A percentile compares a stretch with the other conserved stretches of the same genome.
Conservation (phyloP, 768 basidiomycete genomes). For the Boletus bicolor region DNA sequence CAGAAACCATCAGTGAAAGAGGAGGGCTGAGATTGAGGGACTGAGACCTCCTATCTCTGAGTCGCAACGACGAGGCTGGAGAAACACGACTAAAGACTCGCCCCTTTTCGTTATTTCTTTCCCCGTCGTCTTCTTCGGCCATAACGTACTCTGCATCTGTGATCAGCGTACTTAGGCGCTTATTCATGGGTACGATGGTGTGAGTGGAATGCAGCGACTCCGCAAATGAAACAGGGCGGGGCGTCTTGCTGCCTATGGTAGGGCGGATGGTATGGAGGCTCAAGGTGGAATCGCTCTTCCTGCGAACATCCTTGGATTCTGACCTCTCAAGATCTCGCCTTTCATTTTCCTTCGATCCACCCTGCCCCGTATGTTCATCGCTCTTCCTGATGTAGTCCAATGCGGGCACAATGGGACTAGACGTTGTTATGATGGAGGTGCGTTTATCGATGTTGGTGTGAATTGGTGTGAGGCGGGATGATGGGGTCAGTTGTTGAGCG, state of each 20-base stretch:
- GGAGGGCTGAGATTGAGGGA: slow-evolving; percentile 52
- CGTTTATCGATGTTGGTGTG: slow-evolving; percentile 36
- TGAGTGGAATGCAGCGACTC: slow-evolving; percentile 73
- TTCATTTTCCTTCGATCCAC: slow-evolving; percentile 23
- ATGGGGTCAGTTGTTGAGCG: slow-evolving; percentile 13
- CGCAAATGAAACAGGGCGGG: slow-evolving; percentile 74
- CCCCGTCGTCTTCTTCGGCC: slow-evolving; percentile 55
- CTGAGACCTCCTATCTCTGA: slow-evolving; percentile 58
- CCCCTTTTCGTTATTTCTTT: slow-evolving; percentile 15
- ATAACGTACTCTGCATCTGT: slow-evolving; percentile 65
- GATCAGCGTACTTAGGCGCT: slow-evolving; percentile 64
- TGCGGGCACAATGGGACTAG: slow-evolving; percentile 58
- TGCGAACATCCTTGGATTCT: slow-evolving; percentile 66
- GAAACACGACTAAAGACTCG: slow-evolving; percentile 31
- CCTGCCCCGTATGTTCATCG: slow-evolving; percentile 32
- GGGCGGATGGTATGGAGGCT: slow-evolving; percentile 72
- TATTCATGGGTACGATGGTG: slow-evolving; percentile 65
- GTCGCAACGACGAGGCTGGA: slow-evolving; percentile 44
- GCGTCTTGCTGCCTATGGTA: slow-evolving; percentile 45
- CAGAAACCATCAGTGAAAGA: slow-evolving; percentile 28
- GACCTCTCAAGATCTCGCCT: slow-evolving; percentile 32
- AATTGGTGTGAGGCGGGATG: slow-evolving; percentile 24
- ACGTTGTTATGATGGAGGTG: slow-evolving; percentile 47
- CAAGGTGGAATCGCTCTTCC: slow-evolving; percentile 82
- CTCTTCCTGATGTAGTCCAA: slow-evolving; percentile 49